phyloP scores from a whole-genome alignment of 805 yeast genomes.

The Starmerella potacharoeniae region DNA sequence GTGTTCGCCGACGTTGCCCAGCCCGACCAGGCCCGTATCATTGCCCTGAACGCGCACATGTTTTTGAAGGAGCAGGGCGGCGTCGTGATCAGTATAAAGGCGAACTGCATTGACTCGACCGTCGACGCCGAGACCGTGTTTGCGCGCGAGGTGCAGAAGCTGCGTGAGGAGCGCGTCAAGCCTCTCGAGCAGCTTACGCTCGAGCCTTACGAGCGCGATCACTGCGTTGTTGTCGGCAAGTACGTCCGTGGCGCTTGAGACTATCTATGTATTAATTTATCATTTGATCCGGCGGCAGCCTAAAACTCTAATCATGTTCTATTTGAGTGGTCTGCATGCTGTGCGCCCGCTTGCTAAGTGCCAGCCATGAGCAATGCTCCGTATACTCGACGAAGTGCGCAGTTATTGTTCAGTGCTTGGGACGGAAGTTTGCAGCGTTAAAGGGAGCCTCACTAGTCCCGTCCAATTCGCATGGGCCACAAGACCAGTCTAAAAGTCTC shows the following conservation, averaged over 20 bases:
- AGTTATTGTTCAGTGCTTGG: too few relatives aligned
- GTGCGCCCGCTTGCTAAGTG: neutral
- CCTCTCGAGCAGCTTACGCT: slow-evolving; percentile 97
- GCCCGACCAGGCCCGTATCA: slow-evolving; percentile 99
- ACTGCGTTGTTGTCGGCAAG: slow-evolving; percentile 96
- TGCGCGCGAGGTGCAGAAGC: slow-evolving; percentile 97
- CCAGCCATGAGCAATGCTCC: too few relatives aligned
- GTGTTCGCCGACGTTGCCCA: slow-evolving; percentile 99
- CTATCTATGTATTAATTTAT: slow-evolving; percentile 4
- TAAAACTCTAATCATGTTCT: neutral
- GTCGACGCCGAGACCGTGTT: slow-evolving; percentile 99
- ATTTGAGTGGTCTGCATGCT: neutral
- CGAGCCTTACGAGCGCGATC: slow-evolving; percentile 99
- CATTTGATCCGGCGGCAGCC: neutral
- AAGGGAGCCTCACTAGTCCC: too few relatives aligned
- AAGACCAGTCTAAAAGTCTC: too few relatives aligned
- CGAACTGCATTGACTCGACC: slow-evolving; percentile 99
- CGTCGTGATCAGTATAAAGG: slow-evolving; percentile 96
- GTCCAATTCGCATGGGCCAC: too few relatives aligned
- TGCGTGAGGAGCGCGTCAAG: slow-evolving; percentile 97
- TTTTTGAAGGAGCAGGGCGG: slow-evolving; percentile 98
- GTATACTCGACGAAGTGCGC: too few relatives aligned
- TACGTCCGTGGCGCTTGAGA: slow-evolving; percentile 69
- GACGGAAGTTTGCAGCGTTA: too few relatives aligned
- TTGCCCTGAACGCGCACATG: slow-evolving; percentile 94